phyloP scores from a whole-genome alignment of 2,329 filamentous ascomycete species.

The Cryphonectria nitschkei region DNA sequence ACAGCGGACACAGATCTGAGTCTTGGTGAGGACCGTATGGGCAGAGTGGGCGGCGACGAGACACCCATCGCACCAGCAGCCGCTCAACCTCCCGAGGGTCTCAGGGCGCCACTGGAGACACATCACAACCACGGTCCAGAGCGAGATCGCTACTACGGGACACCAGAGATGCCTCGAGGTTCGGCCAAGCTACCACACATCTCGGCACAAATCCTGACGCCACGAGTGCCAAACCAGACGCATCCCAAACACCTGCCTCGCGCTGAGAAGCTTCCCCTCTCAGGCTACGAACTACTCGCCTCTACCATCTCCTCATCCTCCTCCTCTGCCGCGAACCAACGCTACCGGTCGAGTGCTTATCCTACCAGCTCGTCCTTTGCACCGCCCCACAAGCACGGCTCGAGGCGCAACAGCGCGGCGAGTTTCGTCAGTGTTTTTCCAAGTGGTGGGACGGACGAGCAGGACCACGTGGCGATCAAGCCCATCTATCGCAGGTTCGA shows the following conservation, averaged over 20 bases:
- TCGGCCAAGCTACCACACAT: conserved; percentile 43
- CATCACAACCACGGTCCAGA: conserved; percentile 20
- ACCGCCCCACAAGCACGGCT: background rate
- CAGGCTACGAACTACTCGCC: conserved; percentile 67
- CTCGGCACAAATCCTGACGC: conserved; percentile 42
- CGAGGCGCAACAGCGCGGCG: conserved; percentile 17
- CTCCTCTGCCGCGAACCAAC: background rate
- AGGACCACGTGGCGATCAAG: conserved; percentile 36
- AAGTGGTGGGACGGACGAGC: conserved; percentile 32
- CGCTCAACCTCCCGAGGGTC: conserved; percentile 29
- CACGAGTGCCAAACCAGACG: conserved; percentile 39
- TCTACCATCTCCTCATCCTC: conserved; percentile 51
- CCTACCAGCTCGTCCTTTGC: conserved; percentile 29
- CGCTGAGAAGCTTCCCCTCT: conserved; percentile 49
- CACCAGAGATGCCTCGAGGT: conserved; percentile 48
- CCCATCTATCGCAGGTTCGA: conserved; percentile 86
- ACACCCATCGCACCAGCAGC: conserved; percentile 26
- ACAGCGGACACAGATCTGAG: conserved; percentile 49
- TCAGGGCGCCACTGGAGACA: conserved; percentile 25
- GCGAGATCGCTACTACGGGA: conserved; percentile 44
- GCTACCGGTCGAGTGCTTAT: conserved; percentile 29
- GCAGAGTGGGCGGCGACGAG: conserved; percentile 40
- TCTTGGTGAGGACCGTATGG: conserved; percentile 46
- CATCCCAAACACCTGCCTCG: conserved; percentile 44
- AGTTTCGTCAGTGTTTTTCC: conserved; percentile 10